phyloP scores from a whole-genome alignment of 2,329 filamentous ascomycete species.

The Colletotrichum abscissum region DNA sequence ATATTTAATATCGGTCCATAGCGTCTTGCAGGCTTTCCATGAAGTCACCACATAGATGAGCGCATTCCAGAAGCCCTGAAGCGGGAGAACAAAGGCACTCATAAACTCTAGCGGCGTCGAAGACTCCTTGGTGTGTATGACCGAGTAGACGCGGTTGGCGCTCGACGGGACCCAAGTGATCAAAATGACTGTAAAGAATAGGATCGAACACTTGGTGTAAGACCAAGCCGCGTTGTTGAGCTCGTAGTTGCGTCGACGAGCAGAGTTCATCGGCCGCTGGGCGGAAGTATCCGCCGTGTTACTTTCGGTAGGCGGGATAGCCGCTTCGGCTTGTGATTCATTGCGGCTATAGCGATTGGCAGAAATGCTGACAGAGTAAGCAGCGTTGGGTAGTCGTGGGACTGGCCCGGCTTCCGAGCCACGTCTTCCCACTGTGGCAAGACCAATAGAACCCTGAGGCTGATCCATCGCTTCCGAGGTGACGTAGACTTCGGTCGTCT shows the following conservation, averaged over 20 bases:
- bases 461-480: constrained; percentile 60
- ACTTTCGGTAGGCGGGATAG: constrained; percentile 43
- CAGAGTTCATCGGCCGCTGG: constrained; percentile 42
- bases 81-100: constrained; percentile 79
- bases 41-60: constrained; percentile 81
- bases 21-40: constrained; percentile 68
- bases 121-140: constrained; percentile 65
- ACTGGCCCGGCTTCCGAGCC: constrained; percentile 31
- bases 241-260: constrained; percentile 56
- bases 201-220: constrained; percentile 76
- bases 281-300: constrained; percentile 33
- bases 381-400: constrained; percentile 28
- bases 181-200: constrained; percentile 78
- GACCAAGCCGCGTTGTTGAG: constrained; percentile 74
- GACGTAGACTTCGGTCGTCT: constrained; percentile 74
- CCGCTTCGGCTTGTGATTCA: constrained; percentile 40
- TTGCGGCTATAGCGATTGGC: constrained; percentile 43
- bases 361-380: constrained; percentile 59
- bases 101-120: constrained; percentile 74
- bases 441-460: constrained; percentile 43
- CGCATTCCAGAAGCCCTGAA: constrained; percentile 89
- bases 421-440: constrained; percentile 46
- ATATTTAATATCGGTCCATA: constrained; percentile 52
- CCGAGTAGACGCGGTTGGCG: constrained; percentile 79
- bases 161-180: constrained; percentile 84